phyloP scores from a whole-genome alignment of 2,329 filamentous ascomycete genomes.

The Nigrospora sphaerica region DNA sequence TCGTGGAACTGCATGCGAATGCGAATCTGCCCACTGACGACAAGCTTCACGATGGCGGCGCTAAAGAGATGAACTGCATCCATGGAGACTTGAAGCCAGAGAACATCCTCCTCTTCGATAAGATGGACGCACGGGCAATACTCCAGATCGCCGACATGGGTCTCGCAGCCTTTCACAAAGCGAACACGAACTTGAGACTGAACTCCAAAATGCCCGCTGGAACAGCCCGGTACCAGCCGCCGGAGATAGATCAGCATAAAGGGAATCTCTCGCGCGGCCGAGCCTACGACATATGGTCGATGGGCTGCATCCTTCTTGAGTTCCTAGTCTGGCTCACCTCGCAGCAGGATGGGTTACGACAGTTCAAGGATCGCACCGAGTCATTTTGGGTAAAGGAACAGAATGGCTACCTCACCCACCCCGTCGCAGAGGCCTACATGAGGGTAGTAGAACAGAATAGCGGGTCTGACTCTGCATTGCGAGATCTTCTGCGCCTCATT shows the following conservation, averaged over 20 bases:
- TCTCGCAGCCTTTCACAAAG: slow-evolving; percentile 1
- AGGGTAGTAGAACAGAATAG: not conserved
- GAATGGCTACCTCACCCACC: not conserved
- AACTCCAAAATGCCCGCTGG: not conserved
- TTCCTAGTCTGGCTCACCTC: slow-evolving; percentile 3
- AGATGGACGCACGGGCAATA: not conserved
- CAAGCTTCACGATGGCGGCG: too few relatives aligned
- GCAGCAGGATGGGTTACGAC: not conserved
- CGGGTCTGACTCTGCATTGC: not conserved
- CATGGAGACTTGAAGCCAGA: not conserved
- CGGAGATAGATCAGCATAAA: slow-evolving; percentile 1
- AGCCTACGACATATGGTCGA: slow-evolving; percentile 8
- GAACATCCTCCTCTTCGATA: slow-evolving; percentile 1
- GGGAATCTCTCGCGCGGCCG: not conserved
- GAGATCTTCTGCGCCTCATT: not conserved
- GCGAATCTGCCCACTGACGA: too few relatives aligned
- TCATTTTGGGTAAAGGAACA: not conserved
- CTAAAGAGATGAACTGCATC: too few relatives aligned
- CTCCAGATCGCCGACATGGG: slow-evolving; percentile 3
- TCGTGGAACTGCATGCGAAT: not conserved
- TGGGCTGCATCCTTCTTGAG: slow-evolving; percentile 6
- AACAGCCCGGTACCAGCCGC: slow-evolving; percentile 4
- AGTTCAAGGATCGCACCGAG: not conserved
- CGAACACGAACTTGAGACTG: not conserved
- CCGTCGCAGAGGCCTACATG: not conserved